These are phyloP conservation scores for Trichosporon sp. DNA, from an alignment of 1,284 basidiomycete species.

Conservation along the genomic window DNA sequence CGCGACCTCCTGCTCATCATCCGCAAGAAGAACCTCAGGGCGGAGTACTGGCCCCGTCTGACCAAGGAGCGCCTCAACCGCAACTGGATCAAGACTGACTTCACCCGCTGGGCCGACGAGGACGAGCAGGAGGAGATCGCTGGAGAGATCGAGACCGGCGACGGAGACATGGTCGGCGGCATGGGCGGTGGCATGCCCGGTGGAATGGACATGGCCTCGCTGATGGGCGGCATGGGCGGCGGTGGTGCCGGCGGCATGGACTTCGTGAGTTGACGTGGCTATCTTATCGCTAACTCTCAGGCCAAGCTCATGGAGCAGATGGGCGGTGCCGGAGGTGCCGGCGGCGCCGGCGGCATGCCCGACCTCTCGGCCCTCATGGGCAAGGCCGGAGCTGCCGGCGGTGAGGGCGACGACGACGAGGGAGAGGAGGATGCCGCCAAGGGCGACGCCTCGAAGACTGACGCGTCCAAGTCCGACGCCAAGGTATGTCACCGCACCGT, in stretches of 20 bases:
- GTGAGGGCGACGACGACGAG: conserved; percentile 38
- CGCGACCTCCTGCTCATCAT: conserved; percentile 64
- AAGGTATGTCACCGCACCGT: background rate
- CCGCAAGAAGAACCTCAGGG: conserved; percentile 68
- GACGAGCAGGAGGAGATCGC: conserved; percentile 73
- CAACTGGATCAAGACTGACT: conserved; percentile 82
- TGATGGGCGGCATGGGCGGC: conserved; percentile 47
- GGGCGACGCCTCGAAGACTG: conserved; percentile 57
- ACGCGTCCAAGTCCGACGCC: conserved; percentile 42
- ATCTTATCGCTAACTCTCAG: conserved; percentile 3
- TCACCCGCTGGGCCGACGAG: conserved; percentile 81
- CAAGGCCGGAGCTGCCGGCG: conserved; percentile 34
- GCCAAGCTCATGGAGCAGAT: conserved; percentile 47
- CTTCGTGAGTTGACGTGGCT: conserved; percentile 19
- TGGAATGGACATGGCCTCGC: conserved; percentile 15
- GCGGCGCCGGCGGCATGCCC: conserved; percentile 46
- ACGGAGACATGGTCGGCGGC: conserved; percentile 36
- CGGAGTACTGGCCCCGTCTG: conserved; percentile 82
- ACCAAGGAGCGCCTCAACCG: conserved; percentile 70
- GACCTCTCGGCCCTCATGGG: conserved; percentile 42
- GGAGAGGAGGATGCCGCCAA: conserved; percentile 43
- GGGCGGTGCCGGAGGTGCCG: conserved; percentile 43
- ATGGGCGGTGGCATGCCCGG: conserved; percentile 29
- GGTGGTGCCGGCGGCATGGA: conserved; percentile 52
- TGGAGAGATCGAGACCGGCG: background rate